Base-by-base conservation (phyloP, 2,329 filamentous ascomycete species). In the Penicillium sp. region DNA sequence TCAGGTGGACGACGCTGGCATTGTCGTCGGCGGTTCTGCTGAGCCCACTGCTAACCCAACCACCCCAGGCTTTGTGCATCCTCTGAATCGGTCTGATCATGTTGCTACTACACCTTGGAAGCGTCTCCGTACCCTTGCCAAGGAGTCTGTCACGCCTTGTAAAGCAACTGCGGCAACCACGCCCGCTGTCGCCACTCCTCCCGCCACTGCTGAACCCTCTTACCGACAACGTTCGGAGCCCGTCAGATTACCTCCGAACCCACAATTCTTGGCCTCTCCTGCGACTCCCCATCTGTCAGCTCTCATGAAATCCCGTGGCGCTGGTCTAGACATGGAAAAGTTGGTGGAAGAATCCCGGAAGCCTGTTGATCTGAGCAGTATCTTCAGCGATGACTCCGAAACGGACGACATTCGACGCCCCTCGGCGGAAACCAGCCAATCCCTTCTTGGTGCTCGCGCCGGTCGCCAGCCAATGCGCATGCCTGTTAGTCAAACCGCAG, bases 241-340 rank as follows among this genome's bases (percentile, higher is more conserved):
- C 1, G 56, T 67, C 47, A 67, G 67, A 36, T 59, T 67, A n/a
- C 53, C 47, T 27, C n/a, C 67, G 29, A 61, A 70, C 43, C 58
- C 71, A n/a, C 61, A 70, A 7, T 84, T 85, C 64, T 74, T 79
- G 51, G 79, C 79, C 47, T 83, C 84, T 10, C 70, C 80, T 7
- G 80, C 83, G 32, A 83, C 84, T 14, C 88, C 88, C 13, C 81
- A 89, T 71, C 77, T 92, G 18, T 89, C 88, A 29, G 80, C 80
- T 38, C 72, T 90, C 43, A 78, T 91, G 73, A 78, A 83, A 61
- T 80, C 76, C 58, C 81, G 79, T 66, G 86, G 86, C 32, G 81
- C 88, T 62, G 75, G 76, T 56, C 79, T 84, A 47, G 81, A 89
- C 64, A 74, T 90, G 49, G 70, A 76, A 55, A 79, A 84, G 51